phyloP scores from a whole-genome alignment of 75 land plant genomes.

The Sequoiadendron giganteum region DNA sequence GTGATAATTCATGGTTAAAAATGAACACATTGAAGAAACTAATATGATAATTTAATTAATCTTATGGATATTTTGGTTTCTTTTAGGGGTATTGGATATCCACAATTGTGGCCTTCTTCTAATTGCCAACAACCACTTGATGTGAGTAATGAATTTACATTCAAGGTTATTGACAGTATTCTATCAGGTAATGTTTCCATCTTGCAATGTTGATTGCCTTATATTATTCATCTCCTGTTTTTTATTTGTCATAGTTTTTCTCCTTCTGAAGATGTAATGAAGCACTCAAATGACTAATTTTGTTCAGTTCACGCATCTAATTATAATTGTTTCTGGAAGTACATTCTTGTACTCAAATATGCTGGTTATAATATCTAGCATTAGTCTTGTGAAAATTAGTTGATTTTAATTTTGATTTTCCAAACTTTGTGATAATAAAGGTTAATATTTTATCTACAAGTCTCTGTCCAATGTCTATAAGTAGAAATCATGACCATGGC shows the following conservation, averaged over 20 bases:
- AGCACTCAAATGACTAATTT: not conserved
- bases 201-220: not conserved
- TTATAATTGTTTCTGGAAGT: not conserved
- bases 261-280: not conserved
- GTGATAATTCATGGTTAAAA: not conserved
- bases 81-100: slow-evolving; percentile 87
- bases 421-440: not conserved
- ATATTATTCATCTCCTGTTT: not conserved
- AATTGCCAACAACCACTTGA: slow-evolving; percentile 83
- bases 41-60: not conserved
- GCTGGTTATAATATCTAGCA: not conserved
- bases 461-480: not conserved
- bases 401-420: not conserved
- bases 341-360: not conserved
- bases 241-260: not conserved
- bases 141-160: slow-evolving; percentile 83
- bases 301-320: not conserved
- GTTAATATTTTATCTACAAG: not conserved
- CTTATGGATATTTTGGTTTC: not conserved
- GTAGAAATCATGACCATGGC: not conserved
- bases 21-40: not conserved
- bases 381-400: not conserved
- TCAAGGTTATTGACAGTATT: slow-evolving; percentile 78
- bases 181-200: slow-evolving; percentile 51
- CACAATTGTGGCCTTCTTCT: slow-evolving; percentile 80